phyloP scores from a whole-genome alignment of 768 basidiomycete species.

The Flagelloscypha sp. region DNA sequence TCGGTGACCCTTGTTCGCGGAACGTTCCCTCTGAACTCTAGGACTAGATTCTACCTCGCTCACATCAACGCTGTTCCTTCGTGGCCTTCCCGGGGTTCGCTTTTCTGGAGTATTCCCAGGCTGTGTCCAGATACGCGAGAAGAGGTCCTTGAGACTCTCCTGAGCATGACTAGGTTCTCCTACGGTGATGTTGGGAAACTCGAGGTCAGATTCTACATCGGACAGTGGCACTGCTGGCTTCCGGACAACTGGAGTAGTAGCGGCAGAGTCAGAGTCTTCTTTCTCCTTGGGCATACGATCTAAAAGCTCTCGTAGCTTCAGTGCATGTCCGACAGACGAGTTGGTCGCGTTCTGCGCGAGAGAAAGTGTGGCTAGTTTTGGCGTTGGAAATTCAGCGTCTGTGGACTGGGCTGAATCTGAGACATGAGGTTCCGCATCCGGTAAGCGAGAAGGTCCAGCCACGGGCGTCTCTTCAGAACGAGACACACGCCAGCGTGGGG shows the following conservation, averaged over 20 bases:
- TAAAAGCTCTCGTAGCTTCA: too few relatives aligned
- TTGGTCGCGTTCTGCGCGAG: too few relatives aligned
- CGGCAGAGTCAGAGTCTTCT: too few relatives aligned
- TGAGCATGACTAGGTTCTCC: slow-evolving; percentile 40
- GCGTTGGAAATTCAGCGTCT: too few relatives aligned
- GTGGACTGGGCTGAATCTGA: too few relatives aligned
- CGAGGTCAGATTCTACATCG: slow-evolving; percentile 17
- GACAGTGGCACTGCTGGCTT: slow-evolving; percentile 12
- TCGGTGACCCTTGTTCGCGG: slow-evolving; percentile 40
- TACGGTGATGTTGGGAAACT: slow-evolving; percentile 6
- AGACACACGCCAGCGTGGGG: too few relatives aligned
- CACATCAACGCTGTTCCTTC: slow-evolving; percentile 51
- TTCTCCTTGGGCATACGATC: too few relatives aligned
- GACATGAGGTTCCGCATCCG: too few relatives aligned
- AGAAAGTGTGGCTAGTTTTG: too few relatives aligned
- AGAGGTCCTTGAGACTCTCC: slow-evolving; percentile 55
- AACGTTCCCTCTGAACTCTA: slow-evolving; percentile 30
- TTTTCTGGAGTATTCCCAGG: slow-evolving; percentile 61
- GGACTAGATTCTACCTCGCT: slow-evolving; percentile 56
- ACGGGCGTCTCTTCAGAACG: too few relatives aligned
- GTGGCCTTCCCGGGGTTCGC: slow-evolving; percentile 15
- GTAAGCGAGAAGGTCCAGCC: slow-evolving; percentile 1
- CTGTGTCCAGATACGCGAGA: slow-evolving; percentile 57
- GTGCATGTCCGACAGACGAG: too few relatives aligned
- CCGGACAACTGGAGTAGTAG: too few relatives aligned